phyloP scores from a whole-genome alignment of 139 green algal genomes.

The Coccomyxa sp. region DNA sequence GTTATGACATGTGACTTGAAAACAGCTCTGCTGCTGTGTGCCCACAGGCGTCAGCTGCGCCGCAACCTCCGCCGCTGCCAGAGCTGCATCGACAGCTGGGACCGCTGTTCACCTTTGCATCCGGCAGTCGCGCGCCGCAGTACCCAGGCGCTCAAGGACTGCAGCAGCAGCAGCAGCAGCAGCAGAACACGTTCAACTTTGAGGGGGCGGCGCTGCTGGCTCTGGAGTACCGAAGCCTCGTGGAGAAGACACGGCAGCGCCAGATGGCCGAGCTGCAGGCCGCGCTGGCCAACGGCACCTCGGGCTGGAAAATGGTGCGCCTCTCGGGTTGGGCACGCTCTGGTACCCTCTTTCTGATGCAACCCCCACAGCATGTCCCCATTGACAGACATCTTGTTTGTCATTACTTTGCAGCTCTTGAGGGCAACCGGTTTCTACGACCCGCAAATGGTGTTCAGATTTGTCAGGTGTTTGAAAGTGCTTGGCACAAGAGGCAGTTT shows the following conservation, averaged over 20 bases:
- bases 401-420: no score
- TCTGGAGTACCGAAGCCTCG: slow-evolving; percentile 7
- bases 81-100: not conserved
- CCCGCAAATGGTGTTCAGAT: no score
- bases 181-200: not conserved
- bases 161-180: slow-evolving; percentile 8
- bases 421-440: no score
- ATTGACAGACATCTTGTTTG: no score
- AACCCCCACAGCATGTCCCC: no score
- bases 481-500: no score
- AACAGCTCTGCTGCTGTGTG: no score
- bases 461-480: no score
- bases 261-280: slow-evolving; percentile 8
- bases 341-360: no score
- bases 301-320: not conserved
- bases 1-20: no score
- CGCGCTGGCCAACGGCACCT: not conserved
- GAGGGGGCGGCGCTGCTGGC: slow-evolving; percentile 2
- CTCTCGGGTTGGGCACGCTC: no score
- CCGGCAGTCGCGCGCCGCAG: not conserved
- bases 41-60: not conserved
- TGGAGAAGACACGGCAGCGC: not conserved
- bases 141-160: not conserved
- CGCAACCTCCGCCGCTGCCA: not conserved
- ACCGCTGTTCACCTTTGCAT: not conserved